Conservation (phyloP, 2,329 filamentous ascomycete species). For the Trichoderma koningiopsis region DNA sequence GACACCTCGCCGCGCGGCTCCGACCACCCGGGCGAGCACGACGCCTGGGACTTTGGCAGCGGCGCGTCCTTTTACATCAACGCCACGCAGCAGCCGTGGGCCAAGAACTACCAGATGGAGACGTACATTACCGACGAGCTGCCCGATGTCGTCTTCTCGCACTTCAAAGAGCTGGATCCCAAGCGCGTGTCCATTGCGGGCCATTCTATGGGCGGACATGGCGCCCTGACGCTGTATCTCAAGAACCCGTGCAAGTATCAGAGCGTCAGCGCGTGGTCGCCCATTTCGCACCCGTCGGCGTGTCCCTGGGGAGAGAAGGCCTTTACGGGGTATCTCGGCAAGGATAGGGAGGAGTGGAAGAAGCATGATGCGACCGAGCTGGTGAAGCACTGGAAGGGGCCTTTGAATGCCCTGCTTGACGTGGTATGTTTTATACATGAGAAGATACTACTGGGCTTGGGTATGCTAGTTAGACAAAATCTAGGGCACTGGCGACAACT, state of each 20-base stretch:
- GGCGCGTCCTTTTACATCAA: conserved; percentile 96
- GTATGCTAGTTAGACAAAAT: neutral
- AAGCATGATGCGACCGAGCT: conserved; percentile 92
- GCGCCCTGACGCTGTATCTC: conserved; percentile 87
- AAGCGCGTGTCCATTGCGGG: conserved; percentile 80
- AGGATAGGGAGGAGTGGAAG: conserved; percentile 75
- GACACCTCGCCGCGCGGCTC: conserved; percentile 92
- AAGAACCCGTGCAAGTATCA: conserved; percentile 90
- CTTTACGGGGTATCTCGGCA: conserved; percentile 86
- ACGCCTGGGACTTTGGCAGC: conserved; percentile 86
- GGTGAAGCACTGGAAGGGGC: conserved; percentile 70
- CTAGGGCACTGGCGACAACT: conserved; percentile 89
- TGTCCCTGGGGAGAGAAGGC: conserved; percentile 97
- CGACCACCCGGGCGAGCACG: conserved; percentile 79
- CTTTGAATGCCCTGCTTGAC: conserved; percentile 81
- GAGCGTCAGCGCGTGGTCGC: conserved; percentile 86
- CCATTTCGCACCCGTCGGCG: conserved; percentile 80
- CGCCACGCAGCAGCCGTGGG: conserved; percentile 74
- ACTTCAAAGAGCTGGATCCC: conserved; percentile 71
- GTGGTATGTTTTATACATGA: conserved; percentile 57
- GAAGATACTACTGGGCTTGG: no score
- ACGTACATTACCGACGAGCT: conserved; percentile 87
- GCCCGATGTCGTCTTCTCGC: conserved; percentile 71
- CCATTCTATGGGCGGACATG: conserved; percentile 97
- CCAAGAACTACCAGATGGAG: conserved; percentile 88